Conservation (phyloP, 495 filamentous ascomycete species). For the Neurospora sp. region DNA sequence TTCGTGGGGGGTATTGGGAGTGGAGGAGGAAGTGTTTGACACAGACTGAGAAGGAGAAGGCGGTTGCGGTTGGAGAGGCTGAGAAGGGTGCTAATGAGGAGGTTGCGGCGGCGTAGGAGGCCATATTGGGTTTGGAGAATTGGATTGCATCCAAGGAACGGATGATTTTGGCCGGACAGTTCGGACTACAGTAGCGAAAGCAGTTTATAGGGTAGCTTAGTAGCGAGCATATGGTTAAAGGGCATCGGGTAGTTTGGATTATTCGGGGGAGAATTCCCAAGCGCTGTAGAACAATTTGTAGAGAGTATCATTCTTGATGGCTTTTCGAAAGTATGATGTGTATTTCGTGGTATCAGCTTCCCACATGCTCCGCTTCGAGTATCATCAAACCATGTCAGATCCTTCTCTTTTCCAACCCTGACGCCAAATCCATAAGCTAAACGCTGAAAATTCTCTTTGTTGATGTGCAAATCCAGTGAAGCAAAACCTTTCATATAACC, state of each 20-base stretch:
- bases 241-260: background rate
- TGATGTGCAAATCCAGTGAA: background rate
- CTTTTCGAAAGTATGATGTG: background rate
- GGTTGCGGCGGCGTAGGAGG: background rate
- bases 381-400: background rate
- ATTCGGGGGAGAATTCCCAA: background rate
- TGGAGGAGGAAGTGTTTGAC: conserved; percentile 47
- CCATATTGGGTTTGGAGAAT: background rate
- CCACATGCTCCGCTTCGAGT: background rate
- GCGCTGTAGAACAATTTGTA: background rate
- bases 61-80: background rate
- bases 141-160: background rate
- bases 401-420: background rate
- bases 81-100: background rate
- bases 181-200: background rate
- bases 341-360: background rate
- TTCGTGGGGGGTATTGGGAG: conserved; percentile 86
- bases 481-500: background rate
- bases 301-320: background rate
- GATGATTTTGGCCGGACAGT: background rate
- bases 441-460: background rate
- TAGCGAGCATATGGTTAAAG: background rate
- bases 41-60: background rate
- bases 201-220: background rate
- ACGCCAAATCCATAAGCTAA: background rate